Evolutionary conservation across 345 rosid species (phyloP).

Genomic region (Ceriops zippeliana): DNA sequence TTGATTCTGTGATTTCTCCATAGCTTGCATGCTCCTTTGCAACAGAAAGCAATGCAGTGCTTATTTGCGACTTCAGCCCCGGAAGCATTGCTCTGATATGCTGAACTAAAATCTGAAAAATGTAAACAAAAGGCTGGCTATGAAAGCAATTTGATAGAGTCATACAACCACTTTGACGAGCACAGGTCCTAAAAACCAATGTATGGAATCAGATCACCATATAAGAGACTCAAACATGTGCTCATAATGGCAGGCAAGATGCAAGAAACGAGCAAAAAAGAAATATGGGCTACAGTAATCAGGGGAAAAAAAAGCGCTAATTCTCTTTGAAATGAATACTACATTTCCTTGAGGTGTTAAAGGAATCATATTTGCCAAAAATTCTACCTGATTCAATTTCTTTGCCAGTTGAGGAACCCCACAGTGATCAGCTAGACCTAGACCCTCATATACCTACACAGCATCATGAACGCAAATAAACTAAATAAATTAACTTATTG

Average conservation of each 20-base stretch:
- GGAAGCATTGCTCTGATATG: conserved; percentile 85
- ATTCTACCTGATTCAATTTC: conserved; percentile 82
- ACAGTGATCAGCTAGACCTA: conserved; percentile 91
- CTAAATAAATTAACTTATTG: background rate
- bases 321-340: background rate
- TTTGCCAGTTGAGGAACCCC: conserved; percentile 93
- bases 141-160: background rate
- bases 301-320: background rate
- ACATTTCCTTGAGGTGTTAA: background rate
- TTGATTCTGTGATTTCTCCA: conserved; percentile 87
- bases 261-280: background rate
- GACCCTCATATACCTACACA: conserved; percentile 63
- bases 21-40: conserved; percentile 94
- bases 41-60: conserved; percentile 60
- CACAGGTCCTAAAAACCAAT: no score
- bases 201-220: background rate
- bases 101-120: conserved; percentile 74
- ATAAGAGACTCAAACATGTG: background rate
- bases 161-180: background rate
- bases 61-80: conserved; percentile 70
- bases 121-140: background rate
- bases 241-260: background rate
- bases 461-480: conserved; percentile 1
- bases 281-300: background rate
- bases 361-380: conserved; percentile 7